Evolutionary conservation across 106 monocot species (phyloP), one percentile per base, ranked within the genome.

Genomic region (Platanthera guangdongensis): DNA sequence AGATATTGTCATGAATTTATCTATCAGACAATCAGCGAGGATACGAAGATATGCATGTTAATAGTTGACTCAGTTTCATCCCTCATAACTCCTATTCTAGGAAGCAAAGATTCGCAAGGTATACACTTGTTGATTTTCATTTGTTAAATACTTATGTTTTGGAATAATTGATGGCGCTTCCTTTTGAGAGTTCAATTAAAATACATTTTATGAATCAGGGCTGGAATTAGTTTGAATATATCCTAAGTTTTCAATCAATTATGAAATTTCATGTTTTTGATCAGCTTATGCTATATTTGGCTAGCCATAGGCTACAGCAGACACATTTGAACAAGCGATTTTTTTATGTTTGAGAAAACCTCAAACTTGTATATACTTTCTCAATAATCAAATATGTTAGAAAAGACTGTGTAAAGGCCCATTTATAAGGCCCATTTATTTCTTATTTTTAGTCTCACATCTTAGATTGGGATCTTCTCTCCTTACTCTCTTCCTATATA

Each of bases 1-100:
- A 57, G 16, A 22, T 77, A 67, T 18, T 55, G 10, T 50, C 39
- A 71, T 71, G 15, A 77, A 68, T 85, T 28, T 54, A 79, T 71
- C 70, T 54, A 79, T 71, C 70, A 92, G 94, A 85, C 68, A 68
- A 84, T 80, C n/a, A 52, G 52, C 77, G 79, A 80, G 68, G 80
- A 69, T 69, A 16, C 51, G 9, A 86, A 81, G 63, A 62, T 90
- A 51, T 77, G 84, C 68, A 81, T 99, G 77, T 77, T 97, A 59
- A 81, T 97, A 75, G 60, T 92, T 72, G 97, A 97, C 77, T 94
- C 97, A 18, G 72, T 97, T 28, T 97, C 97, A 48, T 94, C 94
- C 46, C 80, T 97, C 49, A 65, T 92, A 57, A 74, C 89, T 2
- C 94, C 94, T 19, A 82, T 90, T 57, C 85, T 91, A 57, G 89